Conservation (phyloP, 441 rosid species). For the Croton setiger region DNA sequence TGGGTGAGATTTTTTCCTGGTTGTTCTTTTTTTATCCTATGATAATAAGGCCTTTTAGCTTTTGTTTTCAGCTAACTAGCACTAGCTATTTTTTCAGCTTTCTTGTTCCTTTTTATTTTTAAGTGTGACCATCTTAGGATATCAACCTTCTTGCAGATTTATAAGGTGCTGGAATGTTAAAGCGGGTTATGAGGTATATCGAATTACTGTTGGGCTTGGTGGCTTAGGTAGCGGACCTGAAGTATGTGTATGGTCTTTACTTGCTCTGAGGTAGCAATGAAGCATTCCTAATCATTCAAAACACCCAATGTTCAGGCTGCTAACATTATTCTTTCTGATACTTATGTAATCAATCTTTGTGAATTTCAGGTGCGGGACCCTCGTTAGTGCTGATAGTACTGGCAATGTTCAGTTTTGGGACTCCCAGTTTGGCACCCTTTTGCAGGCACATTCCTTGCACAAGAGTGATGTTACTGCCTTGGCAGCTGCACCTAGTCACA, state of each 20-base stretch:
- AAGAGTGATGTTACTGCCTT: conserved; percentile 92
- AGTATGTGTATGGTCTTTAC: conserved; percentile 89
- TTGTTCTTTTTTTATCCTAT: not conserved
- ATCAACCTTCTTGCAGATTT: conserved; percentile 43
- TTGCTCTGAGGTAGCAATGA: conserved; percentile 62
- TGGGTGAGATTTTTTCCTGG: conserved; percentile 53
- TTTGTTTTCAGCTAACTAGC: not conserved
- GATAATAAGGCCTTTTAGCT: not conserved
- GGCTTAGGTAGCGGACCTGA: conserved; percentile 71
- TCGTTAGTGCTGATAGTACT: conserved; percentile 91
- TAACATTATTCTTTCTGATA: not conserved
- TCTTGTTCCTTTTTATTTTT: not conserved
- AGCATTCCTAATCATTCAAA: not conserved
- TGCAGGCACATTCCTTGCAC: conserved; percentile 80
- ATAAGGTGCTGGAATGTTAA: conserved; percentile 93
- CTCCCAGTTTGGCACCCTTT: conserved; percentile 76
- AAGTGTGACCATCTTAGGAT: conserved; percentile 10
- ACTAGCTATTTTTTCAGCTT: not conserved
- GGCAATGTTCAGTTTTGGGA: conserved; percentile 98
- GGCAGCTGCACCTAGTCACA: conserved; percentile 81
- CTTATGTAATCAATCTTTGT: conserved; percentile 20
- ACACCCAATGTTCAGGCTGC: conserved; percentile 5
- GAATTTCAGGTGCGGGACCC: conserved; percentile 62
- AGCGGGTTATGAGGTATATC: conserved; percentile 62
- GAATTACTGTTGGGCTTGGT: conserved; percentile 88